Evolutionary conservation across 2,329 filamentous ascomycete genomes (phyloP).

Genomic region (Helicocarpus griseus): DNA sequence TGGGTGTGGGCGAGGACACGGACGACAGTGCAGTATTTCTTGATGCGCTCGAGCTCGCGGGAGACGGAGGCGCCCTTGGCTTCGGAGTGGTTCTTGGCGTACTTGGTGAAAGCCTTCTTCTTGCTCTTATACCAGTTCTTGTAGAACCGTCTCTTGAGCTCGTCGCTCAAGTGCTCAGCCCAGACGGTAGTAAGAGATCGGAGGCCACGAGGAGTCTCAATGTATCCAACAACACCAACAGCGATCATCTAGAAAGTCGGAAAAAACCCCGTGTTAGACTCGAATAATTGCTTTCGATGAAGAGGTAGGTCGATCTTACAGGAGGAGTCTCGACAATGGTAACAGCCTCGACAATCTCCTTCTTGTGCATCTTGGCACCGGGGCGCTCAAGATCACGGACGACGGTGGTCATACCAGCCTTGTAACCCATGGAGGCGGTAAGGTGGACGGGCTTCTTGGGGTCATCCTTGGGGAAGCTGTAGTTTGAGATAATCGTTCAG

Average conservation of each 20-base stretch:
- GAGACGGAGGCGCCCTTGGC: constrained; percentile 80
- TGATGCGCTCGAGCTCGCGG: constrained; percentile 98
- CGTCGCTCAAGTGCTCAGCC: constrained; percentile 98
- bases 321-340: constrained; percentile 87
- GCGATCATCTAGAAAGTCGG: constrained; percentile 75
- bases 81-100: constrained; percentile 99
- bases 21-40: constrained; percentile 99
- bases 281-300: not conserved
- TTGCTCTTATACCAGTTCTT: constrained; percentile 99
- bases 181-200: constrained; percentile 99
- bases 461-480: constrained; percentile 99
- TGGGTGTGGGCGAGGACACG: constrained; percentile 98
- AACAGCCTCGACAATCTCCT: constrained; percentile 86
- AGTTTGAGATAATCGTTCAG: constrained; percentile 17
- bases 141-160: constrained; percentile 99
- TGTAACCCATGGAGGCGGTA: constrained; percentile 97
- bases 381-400: constrained; percentile 98
- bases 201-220: constrained; percentile 98
- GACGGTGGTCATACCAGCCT: constrained; percentile 99
- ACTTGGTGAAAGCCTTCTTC: constrained; percentile 99
- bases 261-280: constrained; percentile 3
- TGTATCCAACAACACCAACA: constrained; percentile 99
- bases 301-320: constrained; percentile 61
- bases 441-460: constrained; percentile 99
- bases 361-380: constrained; percentile 99